phyloP scores from a whole-genome alignment of 164 flowering plant species.

The Tinospora cordifolia region DNA sequence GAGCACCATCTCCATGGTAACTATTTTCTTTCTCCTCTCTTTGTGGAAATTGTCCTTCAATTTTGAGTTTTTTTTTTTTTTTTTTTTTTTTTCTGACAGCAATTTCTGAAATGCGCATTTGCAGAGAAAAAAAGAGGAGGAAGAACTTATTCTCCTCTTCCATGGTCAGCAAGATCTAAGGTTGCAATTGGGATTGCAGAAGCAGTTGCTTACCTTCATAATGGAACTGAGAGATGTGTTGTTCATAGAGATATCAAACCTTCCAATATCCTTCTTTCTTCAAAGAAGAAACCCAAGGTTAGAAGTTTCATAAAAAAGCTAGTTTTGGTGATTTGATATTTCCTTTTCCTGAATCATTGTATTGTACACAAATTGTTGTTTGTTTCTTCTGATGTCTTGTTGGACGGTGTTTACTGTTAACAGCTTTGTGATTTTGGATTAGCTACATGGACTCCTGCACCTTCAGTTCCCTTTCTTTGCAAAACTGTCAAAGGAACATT shows the following conservation, averaged over 20 bases:
- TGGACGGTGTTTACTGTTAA: slow-evolving; percentile 21
- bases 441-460: slow-evolving; percentile 87
- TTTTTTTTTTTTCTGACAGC: too few species aligned
- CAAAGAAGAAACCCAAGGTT: slow-evolving; percentile 73
- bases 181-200: slow-evolving; percentile 80
- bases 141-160: slow-evolving; percentile 40
- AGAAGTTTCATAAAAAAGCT: slow-evolving; percentile 1
- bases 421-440: slow-evolving; percentile 96
- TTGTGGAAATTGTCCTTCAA: neutral
- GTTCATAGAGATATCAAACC: slow-evolving; percentile 95
- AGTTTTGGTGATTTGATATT: neutral
- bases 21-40: slow-evolving; percentile 3
- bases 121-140: slow-evolving; percentile 59
- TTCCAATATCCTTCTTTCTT: slow-evolving; percentile 82
- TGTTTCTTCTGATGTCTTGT: neutral
- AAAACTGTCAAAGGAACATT: slow-evolving; percentile 97
- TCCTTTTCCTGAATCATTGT: neutral
- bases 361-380: neutral
- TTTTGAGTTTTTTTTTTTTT: slow-evolving; percentile 10
- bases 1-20: slow-evolving; percentile 85
- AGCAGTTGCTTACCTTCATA: slow-evolving; percentile 67
- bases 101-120: slow-evolving; percentile 20
- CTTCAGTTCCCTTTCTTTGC: slow-evolving; percentile 93
- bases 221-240: slow-evolving; percentile 73
- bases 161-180: slow-evolving; percentile 80